These are phyloP conservation scores for Mortierella claussenii DNA, from an alignment of 192 early-diverging fungal species.

Conservation along the genomic window DNA sequence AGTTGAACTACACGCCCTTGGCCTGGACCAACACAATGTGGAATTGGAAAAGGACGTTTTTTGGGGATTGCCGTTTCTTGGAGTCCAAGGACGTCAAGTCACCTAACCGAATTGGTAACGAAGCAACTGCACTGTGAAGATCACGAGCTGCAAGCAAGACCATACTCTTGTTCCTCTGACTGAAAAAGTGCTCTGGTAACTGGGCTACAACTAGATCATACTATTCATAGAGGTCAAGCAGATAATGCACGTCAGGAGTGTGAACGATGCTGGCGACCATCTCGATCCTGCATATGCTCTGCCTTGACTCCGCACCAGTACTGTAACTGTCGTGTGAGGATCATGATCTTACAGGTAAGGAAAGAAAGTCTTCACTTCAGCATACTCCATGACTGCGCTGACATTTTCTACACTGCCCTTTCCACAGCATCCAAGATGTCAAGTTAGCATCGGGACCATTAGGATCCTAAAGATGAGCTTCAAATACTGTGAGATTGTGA, in stretches of 20 bases:
- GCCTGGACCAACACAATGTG: conserved; percentile 50
- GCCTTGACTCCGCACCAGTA: conserved; percentile 34
- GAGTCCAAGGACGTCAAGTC: conserved; percentile 36
- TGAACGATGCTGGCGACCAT: conserved; percentile 43
- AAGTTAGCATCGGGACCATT: conserved; percentile 54
- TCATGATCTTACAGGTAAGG: conserved; percentile 52
- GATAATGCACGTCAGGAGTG: conserved; percentile 30
- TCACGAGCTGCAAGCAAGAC: no score
- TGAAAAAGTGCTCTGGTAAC: no score
- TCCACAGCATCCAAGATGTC: conserved; percentile 51
- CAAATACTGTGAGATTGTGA: conserved; percentile 51
- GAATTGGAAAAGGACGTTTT: conserved; percentile 48
- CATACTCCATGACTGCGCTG: no score
- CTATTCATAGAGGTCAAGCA: conserved; percentile 23
- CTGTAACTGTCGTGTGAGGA: conserved; percentile 51
- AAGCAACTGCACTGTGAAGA: no score
- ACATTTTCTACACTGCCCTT: no score
- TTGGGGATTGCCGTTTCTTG: conserved; percentile 40
- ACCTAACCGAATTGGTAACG: conserved; percentile 48
- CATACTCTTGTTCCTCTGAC: no score
- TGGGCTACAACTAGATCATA: conserved; percentile 24
- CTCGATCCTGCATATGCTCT: conserved; percentile 43
- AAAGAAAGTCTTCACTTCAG: no score
- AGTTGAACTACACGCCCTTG: conserved; percentile 28
- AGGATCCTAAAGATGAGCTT: conserved; percentile 48